phyloP scores from a whole-genome alignment of 179 eudicot species.

The Patellifolia procumbens region DNA sequence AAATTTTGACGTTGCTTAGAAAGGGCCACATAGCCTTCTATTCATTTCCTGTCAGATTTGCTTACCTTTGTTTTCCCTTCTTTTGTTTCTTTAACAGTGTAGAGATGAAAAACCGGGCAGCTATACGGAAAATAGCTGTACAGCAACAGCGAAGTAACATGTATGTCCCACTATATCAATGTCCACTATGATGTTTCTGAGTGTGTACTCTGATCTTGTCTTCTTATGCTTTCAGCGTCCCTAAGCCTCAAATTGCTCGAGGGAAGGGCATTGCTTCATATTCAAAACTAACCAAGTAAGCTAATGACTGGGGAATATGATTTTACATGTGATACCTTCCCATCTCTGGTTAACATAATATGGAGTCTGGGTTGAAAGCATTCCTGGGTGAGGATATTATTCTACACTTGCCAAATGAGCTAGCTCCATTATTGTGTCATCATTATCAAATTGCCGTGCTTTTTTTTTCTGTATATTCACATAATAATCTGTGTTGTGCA shows the following conservation, averaged over 20 bases:
- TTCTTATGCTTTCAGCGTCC: conserved; percentile 14
- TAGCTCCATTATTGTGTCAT: not conserved
- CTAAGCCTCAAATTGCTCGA: conserved; percentile 23
- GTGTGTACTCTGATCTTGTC: not conserved
- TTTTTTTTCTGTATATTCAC: not conserved
- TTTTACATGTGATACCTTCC: not conserved
- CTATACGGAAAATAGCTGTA: conserved; percentile 45
- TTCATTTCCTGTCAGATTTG: too few species aligned
- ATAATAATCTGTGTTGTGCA: not conserved
- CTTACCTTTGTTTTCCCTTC: not conserved
- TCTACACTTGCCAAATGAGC: not conserved
- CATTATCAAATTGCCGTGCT: not conserved
- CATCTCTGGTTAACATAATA: not conserved
- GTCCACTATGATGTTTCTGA: not conserved
- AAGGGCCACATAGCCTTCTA: not conserved
- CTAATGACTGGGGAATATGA: conserved; percentile 3
- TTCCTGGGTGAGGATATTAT: not conserved
- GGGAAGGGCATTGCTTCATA: conserved; percentile 19
- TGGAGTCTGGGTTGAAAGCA: not conserved
- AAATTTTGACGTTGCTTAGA: not conserved
- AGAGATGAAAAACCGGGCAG: conserved; percentile 60
- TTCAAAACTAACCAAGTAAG: conserved; percentile 29
- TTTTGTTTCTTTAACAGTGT: conserved; percentile 36
- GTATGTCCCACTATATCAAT: conserved; percentile 3
- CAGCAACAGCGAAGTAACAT: conserved; percentile 40